Conservation (phyloP, 2,329 filamentous ascomycete species). For the Xylariaceae sp. region DNA sequence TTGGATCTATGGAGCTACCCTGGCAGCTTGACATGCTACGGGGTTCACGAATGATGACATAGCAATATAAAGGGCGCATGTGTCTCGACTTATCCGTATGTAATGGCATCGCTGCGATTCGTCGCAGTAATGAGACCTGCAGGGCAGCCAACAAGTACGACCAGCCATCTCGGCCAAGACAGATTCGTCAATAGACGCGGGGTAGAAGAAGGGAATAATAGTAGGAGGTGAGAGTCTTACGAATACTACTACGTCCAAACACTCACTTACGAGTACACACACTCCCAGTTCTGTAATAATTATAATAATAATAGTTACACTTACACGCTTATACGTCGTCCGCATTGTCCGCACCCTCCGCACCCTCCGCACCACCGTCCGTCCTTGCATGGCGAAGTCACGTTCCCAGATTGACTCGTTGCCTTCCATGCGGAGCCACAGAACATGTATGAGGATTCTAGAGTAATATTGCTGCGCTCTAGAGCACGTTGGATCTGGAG, state of each 20-base stretch:
- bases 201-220: background rate
- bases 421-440: background rate
- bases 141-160: background rate
- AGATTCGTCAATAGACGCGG: background rate
- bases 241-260: too few species aligned
- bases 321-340: background rate
- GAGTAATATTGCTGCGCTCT: background rate
- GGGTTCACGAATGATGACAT: too few species aligned
- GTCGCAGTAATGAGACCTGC: background rate
- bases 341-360: background rate
- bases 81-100: background rate
- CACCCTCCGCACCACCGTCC: background rate
- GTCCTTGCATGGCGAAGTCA: too few species aligned
- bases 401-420: background rate
- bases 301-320: too few species aligned
- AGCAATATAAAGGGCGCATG: background rate
- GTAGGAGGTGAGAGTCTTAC: too few species aligned
- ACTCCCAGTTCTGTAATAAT: too few species aligned
- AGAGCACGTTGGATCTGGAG: background rate
- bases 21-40: too few species aligned
- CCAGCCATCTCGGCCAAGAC: background rate
- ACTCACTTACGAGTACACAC: too few species aligned
- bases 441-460: background rate
- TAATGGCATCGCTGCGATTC: background rate
- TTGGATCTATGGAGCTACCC: too few species aligned